Percentiles rank a stretch among this genome's conserved stretches.
These are phyloP conservation scores for Deakozyma indianensis DNA, from an alignment of 805 yeast genomes.

Conservation along the genomic window DNA sequence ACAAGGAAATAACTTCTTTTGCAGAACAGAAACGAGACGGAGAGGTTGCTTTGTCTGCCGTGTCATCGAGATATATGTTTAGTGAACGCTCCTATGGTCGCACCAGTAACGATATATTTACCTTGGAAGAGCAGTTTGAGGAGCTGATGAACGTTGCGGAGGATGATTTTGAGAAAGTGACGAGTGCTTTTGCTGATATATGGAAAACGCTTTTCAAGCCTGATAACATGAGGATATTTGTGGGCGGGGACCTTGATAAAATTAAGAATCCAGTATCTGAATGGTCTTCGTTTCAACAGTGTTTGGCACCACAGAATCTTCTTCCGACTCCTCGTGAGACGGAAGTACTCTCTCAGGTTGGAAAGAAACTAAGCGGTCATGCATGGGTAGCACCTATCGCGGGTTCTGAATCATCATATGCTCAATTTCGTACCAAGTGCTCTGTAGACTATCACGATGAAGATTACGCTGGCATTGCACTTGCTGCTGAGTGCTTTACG, in stretches of 20 bases:
- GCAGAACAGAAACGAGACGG: constrained; percentile 56
- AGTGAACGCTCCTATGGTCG: constrained; percentile 27
- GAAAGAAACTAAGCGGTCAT: constrained; percentile 33
- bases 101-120: not conserved
- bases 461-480: constrained; percentile 55
- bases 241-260: constrained; percentile 51
- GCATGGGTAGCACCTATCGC: constrained; percentile 63
- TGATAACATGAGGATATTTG: constrained; percentile 49
- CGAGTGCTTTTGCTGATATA: constrained; percentile 35
- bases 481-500: constrained; percentile 64
- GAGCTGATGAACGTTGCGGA: constrained; percentile 39
- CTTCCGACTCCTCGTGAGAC: constrained; percentile 27
- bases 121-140: constrained; percentile 26
- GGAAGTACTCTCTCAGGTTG: constrained; percentile 40
- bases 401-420: constrained; percentile 69
- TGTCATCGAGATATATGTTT: constrained; percentile 30
- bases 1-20: constrained; percentile 42
- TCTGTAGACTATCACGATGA: constrained; percentile 39
- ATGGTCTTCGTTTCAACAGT: constrained; percentile 30
- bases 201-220: constrained; percentile 38
- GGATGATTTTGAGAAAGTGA: constrained; percentile 28
- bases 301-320: constrained; percentile 7
- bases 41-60: constrained; percentile 46
- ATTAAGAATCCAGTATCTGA: constrained; percentile 41
- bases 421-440: constrained; percentile 43